Conservation (phyloP, 2,329 filamentous ascomycete species). For the Ilyonectria mors-panacis region DNA sequence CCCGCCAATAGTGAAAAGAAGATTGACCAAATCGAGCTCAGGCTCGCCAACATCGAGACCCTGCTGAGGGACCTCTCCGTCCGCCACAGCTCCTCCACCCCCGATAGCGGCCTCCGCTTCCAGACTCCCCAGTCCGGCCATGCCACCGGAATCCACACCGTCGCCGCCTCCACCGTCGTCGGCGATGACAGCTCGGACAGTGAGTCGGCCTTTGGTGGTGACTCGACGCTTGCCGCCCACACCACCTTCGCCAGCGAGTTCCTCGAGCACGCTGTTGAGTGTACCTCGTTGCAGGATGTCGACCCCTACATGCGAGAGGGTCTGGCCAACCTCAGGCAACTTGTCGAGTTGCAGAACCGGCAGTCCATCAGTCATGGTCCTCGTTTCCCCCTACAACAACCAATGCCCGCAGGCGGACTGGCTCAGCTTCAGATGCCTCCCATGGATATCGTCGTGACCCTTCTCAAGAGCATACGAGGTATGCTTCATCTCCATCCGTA, state of each 20-base stretch:
- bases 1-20: constrained; percentile 63
- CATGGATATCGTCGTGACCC: constrained; percentile 63
- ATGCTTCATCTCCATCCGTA: constrained; percentile 25
- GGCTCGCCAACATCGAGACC: constrained; percentile 62
- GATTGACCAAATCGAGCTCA: constrained; percentile 64
- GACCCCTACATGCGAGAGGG: constrained; percentile 68
- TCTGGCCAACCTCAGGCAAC: constrained; percentile 65
- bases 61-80: constrained; percentile 58
- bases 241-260: constrained; percentile 70
- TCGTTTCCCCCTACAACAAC: constrained; percentile 62
- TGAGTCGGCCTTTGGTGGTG: constrained; percentile 62
- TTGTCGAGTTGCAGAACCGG: constrained; percentile 66
- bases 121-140: constrained; percentile 45
- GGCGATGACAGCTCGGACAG: constrained; percentile 59
- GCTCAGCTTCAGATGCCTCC: constrained; percentile 70
- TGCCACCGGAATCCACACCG: constrained; percentile 39
- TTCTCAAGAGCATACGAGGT: constrained; percentile 66
- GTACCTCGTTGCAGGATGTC: constrained; percentile 61
- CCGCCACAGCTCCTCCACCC: constrained; percentile 40
- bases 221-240: constrained; percentile 64
- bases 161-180: constrained; percentile 50
- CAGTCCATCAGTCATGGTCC: constrained; percentile 58
- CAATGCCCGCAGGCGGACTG: constrained; percentile 62
- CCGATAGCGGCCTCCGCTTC: constrained; percentile 42
- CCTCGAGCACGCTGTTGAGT: constrained; percentile 66